phyloP scores from a whole-genome alignment of 2,329 filamentous ascomycete species.

The Corynespora cassiicola region DNA sequence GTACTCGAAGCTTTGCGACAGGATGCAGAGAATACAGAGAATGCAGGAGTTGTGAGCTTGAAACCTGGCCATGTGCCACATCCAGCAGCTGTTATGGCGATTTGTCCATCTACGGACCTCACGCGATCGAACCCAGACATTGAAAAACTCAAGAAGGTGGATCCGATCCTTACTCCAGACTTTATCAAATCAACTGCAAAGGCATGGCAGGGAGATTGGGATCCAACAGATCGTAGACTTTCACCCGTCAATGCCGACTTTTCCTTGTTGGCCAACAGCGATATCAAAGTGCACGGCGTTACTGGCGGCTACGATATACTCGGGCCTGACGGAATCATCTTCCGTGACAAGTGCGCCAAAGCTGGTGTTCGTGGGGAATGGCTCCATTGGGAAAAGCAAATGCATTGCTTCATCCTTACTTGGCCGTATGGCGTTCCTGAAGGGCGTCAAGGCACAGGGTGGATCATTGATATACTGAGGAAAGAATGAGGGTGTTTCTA shows the following conservation, averaged over 20 bases:
- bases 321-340: conserved; percentile 58
- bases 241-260: conserved; percentile 58
- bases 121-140: conserved; percentile 55
- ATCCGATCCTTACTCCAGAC: conserved; percentile 54
- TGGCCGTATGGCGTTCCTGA: conserved; percentile 57
- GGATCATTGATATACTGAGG: conserved; percentile 50
- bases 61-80: conserved; percentile 12
- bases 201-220: conserved; percentile 51
- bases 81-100: conserved; percentile 51
- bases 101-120: conserved; percentile 59
- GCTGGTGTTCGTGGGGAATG: conserved; percentile 57
- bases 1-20: conserved; percentile 47
- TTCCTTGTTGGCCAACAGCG: conserved; percentile 41
- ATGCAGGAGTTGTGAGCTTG: too few relatives aligned
- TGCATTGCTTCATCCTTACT: conserved; percentile 65
- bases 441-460: conserved; percentile 53
- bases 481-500: conserved; percentile 28
- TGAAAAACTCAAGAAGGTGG: conserved; percentile 44
- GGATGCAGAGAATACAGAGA: conserved; percentile 27
- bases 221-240: conserved; percentile 52
- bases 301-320: conserved; percentile 62
- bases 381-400: conserved; percentile 66
- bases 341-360: conserved; percentile 54
- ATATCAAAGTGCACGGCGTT: conserved; percentile 59
- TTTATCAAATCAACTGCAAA: conserved; percentile 52